Conservation (phyloP, 2,329 filamentous ascomycete species). For the Xylaria sp. region DNA sequence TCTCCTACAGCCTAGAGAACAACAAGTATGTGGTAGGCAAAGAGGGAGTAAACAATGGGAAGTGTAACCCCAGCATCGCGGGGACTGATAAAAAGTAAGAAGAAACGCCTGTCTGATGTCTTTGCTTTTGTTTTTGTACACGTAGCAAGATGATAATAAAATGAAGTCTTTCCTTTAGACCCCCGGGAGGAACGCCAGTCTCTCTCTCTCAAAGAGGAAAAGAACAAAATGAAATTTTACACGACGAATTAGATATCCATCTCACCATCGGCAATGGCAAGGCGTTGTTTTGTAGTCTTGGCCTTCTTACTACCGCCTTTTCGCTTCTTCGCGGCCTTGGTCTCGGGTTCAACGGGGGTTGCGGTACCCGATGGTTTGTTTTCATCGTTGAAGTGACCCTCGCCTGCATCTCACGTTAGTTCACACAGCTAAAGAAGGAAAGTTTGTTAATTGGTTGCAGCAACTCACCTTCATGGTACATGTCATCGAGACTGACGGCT, state of each 20-base stretch:
- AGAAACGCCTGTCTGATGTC: constrained; percentile 37
- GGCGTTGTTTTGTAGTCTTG: constrained; percentile 75
- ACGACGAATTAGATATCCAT: constrained; percentile 51
- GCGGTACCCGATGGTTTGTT: constrained; percentile 87
- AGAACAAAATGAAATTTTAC: constrained; percentile 38
- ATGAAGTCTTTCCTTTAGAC: constrained; percentile 26
- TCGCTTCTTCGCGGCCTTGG: constrained; percentile 63
- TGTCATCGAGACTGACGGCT: constrained; percentile 84
- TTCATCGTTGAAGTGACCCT: constrained; percentile 93
- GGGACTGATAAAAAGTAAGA: constrained; percentile 16
- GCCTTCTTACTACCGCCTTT: constrained; percentile 69
- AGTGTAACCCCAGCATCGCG: background rate
- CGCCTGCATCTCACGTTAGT: constrained; percentile 69
- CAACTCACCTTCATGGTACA: constrained; percentile 97
- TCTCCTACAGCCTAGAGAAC: background rate
- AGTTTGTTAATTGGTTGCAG: background rate
- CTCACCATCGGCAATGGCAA: constrained; percentile 74
- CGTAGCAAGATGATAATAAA: constrained; percentile 4
- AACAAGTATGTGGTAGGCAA: background rate
- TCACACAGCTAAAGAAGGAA: constrained; percentile 20
- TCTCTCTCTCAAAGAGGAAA: constrained; percentile 21
- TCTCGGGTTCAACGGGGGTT: constrained; percentile 74
- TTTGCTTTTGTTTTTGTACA: constrained; percentile 36
- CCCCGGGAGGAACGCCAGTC: constrained; percentile 30
- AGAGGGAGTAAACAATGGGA: constrained; percentile 7